Evolutionary conservation across 2,329 filamentous ascomycete genomes (phyloP), one percentile per base, ranked within the genome.

Genomic region (Alternaria sp.): DNA sequence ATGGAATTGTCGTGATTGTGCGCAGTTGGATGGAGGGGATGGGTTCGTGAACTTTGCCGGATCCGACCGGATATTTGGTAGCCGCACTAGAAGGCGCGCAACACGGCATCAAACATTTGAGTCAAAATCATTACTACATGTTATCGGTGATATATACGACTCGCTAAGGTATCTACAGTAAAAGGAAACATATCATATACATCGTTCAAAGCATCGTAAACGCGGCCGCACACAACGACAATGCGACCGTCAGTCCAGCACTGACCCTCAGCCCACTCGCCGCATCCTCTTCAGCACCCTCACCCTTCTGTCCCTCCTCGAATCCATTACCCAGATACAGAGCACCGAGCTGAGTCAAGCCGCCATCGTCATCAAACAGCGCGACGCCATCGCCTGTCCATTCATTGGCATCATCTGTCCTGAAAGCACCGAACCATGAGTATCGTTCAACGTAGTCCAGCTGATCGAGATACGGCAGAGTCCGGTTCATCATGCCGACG

Each of bases 401-500:
- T 59, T 73, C 71, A 63, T 79, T 78, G 10, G 77, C 76, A 55
- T 78, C 75, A 13, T 72, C 59, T 1, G 68, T 64, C 36, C 77
- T 68, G 47, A 78, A 79, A 3, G 74, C 76, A 11, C 77, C 77
- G 57, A 78, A 79, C 77, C 77, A 79, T 1, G 75, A 68, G 61
- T 77, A 79, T 40, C 67, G 67, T 62, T 78, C 76, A 28, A 83
- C 81, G 73, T 78, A 85, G 58, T 85, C 81, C 25, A 88, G 74
- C 1, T 83, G 81, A 74, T 95, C 91, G 54, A 96, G 86, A 77
- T 90, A 94, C 19, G 88, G 85, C 54, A 87, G 77, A 1, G 87
- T 89, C 67, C 84, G 83, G 71, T 93, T 93, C 84, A 89, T 93
- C 80, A 93, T 93, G 0, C 76, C 70, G 69, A 93, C 86, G 0